Conservation (phyloP, 164 flowering plant species). For the Berberis thunbergii region DNA sequence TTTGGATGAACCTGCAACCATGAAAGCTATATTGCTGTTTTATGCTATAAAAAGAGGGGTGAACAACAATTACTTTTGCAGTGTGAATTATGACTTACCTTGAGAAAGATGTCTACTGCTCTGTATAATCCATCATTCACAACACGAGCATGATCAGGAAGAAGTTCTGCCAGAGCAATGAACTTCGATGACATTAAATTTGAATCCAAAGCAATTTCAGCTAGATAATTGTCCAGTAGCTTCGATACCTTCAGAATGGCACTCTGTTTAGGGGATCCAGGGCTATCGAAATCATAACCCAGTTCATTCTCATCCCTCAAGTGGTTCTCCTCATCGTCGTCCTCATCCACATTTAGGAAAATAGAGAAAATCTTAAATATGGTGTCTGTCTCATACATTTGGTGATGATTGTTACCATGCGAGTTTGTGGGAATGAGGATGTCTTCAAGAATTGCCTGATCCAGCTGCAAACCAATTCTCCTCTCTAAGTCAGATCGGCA, state of each 20-base stretch:
- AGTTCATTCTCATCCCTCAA: slow-evolving; percentile 57
- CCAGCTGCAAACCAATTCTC: slow-evolving; percentile 83
- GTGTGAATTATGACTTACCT: slow-evolving; percentile 31
- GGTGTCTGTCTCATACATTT: slow-evolving; percentile 68
- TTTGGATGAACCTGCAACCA: slow-evolving; percentile 75
- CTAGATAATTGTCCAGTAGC: slow-evolving; percentile 73
- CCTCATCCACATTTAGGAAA: slow-evolving; percentile 78
- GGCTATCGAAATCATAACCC: slow-evolving; percentile 74
- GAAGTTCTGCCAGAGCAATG: slow-evolving; percentile 74
- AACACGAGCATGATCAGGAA: slow-evolving; percentile 90
- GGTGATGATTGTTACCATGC: slow-evolving; percentile 39
- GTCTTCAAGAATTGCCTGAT: slow-evolving; percentile 96
- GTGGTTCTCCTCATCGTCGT: slow-evolving; percentile 59
- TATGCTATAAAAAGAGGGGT: background rate
- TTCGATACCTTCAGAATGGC: slow-evolving; percentile 81
- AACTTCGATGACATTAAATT: slow-evolving; percentile 63
- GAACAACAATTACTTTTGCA: background rate
- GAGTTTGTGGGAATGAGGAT: slow-evolving; percentile 69
- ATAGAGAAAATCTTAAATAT: slow-evolving; percentile 74
- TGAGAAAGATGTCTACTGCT: slow-evolving; percentile 88
- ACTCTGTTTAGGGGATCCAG: slow-evolving; percentile 88
- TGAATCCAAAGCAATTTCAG: slow-evolving; percentile 81
- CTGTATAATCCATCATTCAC: slow-evolving; percentile 79
- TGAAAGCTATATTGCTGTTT: background rate
- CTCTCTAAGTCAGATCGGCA: slow-evolving; percentile 84